phyloP scores from a whole-genome alignment of 345 rosid species.

The Sonneratia alba region DNA sequence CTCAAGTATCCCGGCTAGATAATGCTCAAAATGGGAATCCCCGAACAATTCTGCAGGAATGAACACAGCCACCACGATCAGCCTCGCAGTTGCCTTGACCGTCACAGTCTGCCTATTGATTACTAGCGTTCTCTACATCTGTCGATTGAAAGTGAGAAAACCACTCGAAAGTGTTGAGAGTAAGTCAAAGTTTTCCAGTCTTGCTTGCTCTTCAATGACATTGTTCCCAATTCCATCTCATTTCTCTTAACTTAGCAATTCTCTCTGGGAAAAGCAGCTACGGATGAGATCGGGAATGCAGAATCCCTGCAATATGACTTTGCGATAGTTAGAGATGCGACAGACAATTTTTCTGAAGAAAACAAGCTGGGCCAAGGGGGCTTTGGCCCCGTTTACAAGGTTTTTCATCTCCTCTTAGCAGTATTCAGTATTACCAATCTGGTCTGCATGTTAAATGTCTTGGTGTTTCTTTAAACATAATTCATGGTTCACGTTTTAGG shows the following conservation, averaged over 20 bases:
- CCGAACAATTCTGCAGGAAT: not conserved
- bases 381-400: constrained; percentile 80
- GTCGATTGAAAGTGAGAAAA: not conserved
- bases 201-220: not conserved
- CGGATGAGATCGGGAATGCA: not conserved
- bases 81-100: not conserved
- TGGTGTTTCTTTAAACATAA: not conserved
- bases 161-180: not conserved
- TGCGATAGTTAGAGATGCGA: constrained; percentile 35
- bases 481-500: constrained; percentile 22
- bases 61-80: not conserved
- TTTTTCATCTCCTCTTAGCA: constrained; percentile 3
- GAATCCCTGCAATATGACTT: constrained; percentile 20
- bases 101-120: not conserved
- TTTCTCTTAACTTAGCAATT: not conserved
- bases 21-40: not conserved
- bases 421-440: not conserved
- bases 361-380: constrained; percentile 83
- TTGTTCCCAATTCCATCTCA: not conserved
- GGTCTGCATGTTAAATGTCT: not conserved
- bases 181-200: not conserved
- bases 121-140: not conserved
- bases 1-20: not conserved
- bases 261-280: not conserved
- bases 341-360: constrained; percentile 46